These are phyloP conservation scores for Rhododendron griersonianum DNA, from an alignment of 148 eudicot species.

Conservation along the genomic window DNA sequence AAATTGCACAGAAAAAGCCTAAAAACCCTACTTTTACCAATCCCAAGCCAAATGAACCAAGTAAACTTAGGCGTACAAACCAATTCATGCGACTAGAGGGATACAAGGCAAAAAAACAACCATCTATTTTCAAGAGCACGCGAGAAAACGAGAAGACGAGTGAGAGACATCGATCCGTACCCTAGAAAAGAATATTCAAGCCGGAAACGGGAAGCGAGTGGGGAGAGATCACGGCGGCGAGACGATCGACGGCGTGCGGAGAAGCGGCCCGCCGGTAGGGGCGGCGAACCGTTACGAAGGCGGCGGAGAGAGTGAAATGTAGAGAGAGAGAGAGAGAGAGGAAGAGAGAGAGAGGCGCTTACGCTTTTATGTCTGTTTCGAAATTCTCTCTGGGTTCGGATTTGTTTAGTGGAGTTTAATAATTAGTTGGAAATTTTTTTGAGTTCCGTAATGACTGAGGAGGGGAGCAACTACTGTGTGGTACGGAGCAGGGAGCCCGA, in stretches of 20 bases:
- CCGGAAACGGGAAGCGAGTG: not conserved
- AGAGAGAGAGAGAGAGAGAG: constrained; percentile 22
- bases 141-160: not conserved
- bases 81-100: not conserved
- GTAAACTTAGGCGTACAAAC: not conserved
- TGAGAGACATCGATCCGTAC: constrained; percentile 7
- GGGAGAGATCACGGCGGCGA: not conserved
- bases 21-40: not conserved
- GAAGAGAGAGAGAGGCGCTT: not conserved
- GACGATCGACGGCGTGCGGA: constrained; percentile 5
- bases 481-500: not conserved
- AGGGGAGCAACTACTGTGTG: not conserved
- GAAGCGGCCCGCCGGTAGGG: constrained; percentile 27
- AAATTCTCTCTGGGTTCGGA: constrained; percentile 10
- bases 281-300: constrained; percentile 50
- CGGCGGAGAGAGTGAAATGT: constrained; percentile 31
- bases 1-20: not conserved
- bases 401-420: not conserved
- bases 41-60: not conserved
- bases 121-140: not conserved
- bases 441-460: not conserved
- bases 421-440: not conserved
- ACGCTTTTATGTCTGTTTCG: constrained; percentile 4
- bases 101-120: not conserved
- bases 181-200: not conserved